Evolutionary conservation across 805 yeast species (phyloP), one percentile per base, ranked within the genome.

Genomic region (Priceomyces castillae): DNA sequence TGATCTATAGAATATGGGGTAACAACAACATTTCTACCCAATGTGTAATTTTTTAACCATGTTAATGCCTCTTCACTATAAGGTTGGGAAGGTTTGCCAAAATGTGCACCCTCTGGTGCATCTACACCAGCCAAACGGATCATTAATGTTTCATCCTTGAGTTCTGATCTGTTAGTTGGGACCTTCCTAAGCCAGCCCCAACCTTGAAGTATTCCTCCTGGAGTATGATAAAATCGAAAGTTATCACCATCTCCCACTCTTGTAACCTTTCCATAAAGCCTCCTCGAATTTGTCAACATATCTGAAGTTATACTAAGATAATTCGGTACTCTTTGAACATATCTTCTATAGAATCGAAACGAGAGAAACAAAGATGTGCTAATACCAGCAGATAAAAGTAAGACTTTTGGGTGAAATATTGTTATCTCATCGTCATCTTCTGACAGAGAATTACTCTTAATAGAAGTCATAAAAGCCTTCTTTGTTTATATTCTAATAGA

Each of bases 211-310:
- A 74, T 47, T 0, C 99, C 98, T 3, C 98, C 98, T 0, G 99
- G 99, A 0, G 95, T 81, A 60, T 94, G 99, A 58, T 74, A 94
- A 50, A 94, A 79, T 46, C 90, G 86, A 64, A 94, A 92, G 61
- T 92, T 92, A 61, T 94, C 99, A 12, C 96, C 97, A 62, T 90
- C 98, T 0, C 97, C 97, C 0, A 90, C 98, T 2, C 94, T 72
- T 0, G 96, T 86, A 3, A 90, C 97, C 47, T 74, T 74, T 0
- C 98, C 98, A 44, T 62, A 63, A 11, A 71, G 51, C 18, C 50
- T 49, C 2, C 58, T 54, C 14, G 56, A 52, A 11, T 51, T 53
- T 30, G 65, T 65, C 14, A 70, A 48, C 12, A 67, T 62, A 14
- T 55, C 47, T 7, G 74, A 64, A 1, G 74, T 65, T 22, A 71